These are phyloP conservation scores for Amaranthus palmeri DNA, from an alignment of 148 eudicot genomes.

Conservation along the genomic window DNA sequence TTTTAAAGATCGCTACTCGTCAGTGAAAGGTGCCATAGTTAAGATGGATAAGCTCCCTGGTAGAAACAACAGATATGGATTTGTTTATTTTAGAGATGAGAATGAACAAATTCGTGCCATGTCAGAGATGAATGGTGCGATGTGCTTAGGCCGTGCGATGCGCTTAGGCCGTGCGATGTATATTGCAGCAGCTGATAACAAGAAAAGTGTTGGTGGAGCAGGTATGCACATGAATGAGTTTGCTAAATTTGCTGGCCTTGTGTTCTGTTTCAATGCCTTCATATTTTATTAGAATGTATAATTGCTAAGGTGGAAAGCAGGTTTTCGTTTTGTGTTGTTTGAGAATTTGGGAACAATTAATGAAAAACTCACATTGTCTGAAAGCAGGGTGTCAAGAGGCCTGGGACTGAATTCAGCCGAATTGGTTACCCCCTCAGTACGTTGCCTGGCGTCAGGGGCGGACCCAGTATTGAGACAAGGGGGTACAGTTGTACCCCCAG, in stretches of 20 bases:
- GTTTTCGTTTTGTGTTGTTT: conserved; percentile 21
- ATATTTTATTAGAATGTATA: not conserved
- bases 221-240: conserved; percentile 21
- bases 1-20: conserved; percentile 61
- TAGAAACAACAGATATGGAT: conserved; percentile 86
- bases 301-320: conserved; percentile 7
- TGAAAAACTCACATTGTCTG: conserved; percentile 61
- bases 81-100: conserved; percentile 86
- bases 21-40: conserved; percentile 90
- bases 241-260: not conserved
- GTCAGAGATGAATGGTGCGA: conserved; percentile 88
- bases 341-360: conserved; percentile 35
- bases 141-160: conserved; percentile 80
- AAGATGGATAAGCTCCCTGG: conserved; percentile 77
- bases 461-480: too few relatives aligned
- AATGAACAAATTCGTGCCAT: conserved; percentile 77
- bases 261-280: not conserved
- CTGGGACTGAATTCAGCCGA: conserved; percentile 81
- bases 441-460: conserved; percentile 68
- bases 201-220: conserved; percentile 49
- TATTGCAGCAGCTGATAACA: conserved; percentile 81
- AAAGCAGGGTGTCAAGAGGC: conserved; percentile 86
- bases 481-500: too few relatives aligned
- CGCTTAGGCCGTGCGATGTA: conserved; percentile 92
- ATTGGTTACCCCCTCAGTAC: conserved; percentile 62